A percentile compares a stretch with the other conserved stretches of the same genome.
These are phyloP conservation scores for Fraxinus americana DNA, from an alignment of 257 asterid species.

Conservation along the genomic window DNA sequence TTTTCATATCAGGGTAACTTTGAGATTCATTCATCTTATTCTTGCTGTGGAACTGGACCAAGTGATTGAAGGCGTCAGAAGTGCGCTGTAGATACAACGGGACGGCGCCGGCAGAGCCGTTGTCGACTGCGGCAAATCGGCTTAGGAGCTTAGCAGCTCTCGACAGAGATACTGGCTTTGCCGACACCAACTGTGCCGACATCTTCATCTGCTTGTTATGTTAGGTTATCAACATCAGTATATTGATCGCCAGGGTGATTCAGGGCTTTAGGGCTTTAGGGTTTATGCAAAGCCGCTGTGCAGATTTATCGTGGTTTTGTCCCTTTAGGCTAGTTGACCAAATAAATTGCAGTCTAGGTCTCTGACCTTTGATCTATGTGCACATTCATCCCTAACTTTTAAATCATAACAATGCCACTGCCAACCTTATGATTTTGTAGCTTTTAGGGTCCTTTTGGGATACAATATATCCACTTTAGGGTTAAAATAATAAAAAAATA, in stretches of 20 bases:
- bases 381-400: background rate
- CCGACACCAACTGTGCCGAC: conserved; percentile 37
- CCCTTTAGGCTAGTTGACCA: background rate
- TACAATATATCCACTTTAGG: no score
- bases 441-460: no score
- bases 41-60: conserved; percentile 49
- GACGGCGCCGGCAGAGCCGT: conserved; percentile 54
- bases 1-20: conserved; percentile 10
- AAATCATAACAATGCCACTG: no score
- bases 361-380: background rate
- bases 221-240: background rate
- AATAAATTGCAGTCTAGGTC: background rate
- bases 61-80: conserved; percentile 48
- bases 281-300: background rate
- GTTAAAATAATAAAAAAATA: no score
- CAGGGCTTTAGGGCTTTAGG: background rate
- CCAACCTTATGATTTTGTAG: no score
- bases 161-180: conserved; percentile 42
- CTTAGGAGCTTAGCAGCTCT: conserved; percentile 51
- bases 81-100: conserved; percentile 48
- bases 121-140: conserved; percentile 46
- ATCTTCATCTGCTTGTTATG: conserved; percentile 41
- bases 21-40: background rate
- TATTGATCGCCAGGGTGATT: background rate
- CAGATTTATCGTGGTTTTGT: background rate